Percentiles rank a stretch among this genome's conserved stretches.
Conservation (phyloP, 1,139 yeast genomes). For the Ogataea hybrid region DNA sequence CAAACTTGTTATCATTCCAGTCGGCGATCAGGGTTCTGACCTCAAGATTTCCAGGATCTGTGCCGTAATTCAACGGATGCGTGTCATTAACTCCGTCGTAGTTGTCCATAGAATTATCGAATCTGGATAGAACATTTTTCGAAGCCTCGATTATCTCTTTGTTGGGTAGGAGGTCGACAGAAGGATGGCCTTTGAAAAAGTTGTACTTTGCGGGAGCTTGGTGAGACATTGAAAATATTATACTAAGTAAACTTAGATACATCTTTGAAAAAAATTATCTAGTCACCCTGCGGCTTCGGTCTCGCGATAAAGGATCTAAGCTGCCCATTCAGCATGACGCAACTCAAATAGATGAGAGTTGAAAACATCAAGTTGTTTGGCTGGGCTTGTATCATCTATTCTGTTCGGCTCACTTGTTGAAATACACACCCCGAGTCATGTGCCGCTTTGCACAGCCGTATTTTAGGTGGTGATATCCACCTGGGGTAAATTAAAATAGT, state of each 20-base stretch:
- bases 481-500: no score
- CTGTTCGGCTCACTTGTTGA: no score
- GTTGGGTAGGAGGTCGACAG: slow-evolving; percentile 58
- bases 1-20: slow-evolving; percentile 51
- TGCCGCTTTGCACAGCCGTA: no score
- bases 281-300: no score
- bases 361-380: no score
- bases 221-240: slow-evolving; percentile 24
- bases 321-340: no score
- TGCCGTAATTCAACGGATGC: slow-evolving; percentile 81
- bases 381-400: no score
- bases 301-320: no score
- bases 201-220: slow-evolving; percentile 35
- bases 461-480: no score
- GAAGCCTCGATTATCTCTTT: slow-evolving; percentile 57
- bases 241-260: no score
- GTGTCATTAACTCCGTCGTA: slow-evolving; percentile 57
- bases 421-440: no score
- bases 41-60: slow-evolving; percentile 73
- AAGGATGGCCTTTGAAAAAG: slow-evolving; percentile 74
- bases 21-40: slow-evolving; percentile 54
- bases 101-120: slow-evolving; percentile 40
- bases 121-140: slow-evolving; percentile 42
- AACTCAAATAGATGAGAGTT: no score
- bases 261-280: not conserved